Evolutionary conservation across 106 monocot genomes (phyloP).

Genomic region (Acorus gramineus): DNA sequence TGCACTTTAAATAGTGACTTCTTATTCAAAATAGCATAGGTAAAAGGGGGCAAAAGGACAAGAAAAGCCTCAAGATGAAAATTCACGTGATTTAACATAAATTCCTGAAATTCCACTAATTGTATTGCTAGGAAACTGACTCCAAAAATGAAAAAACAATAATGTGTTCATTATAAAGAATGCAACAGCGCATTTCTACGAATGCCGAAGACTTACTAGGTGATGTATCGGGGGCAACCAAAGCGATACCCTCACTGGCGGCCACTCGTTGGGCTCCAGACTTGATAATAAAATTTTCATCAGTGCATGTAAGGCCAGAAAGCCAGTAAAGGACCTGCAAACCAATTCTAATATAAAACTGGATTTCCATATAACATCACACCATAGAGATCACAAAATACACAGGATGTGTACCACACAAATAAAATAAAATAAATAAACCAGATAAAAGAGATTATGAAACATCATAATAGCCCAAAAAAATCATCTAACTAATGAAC

Average conservation of each 20-base stretch:
- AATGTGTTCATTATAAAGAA: not conserved
- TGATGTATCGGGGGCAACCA: slow-evolving; percentile 92
- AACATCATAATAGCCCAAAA: no score
- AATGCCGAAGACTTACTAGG: slow-evolving; percentile 39
- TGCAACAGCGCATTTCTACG: not conserved
- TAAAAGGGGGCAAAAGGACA: no score
- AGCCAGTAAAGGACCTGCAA: slow-evolving; percentile 86
- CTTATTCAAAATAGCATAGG: no score
- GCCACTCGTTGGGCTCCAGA: slow-evolving; percentile 86
- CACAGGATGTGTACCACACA: not conserved
- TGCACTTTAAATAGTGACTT: no score
- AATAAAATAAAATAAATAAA: no score
- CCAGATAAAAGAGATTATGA: no score
- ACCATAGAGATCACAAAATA: not conserved
- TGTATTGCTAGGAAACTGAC: no score
- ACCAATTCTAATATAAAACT: not conserved
- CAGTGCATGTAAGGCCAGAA: slow-evolving; percentile 85
- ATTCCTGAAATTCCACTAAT: no score
- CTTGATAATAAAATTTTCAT: slow-evolving; percentile 87
- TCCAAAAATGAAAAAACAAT: not conserved
- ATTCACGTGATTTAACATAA: no score
- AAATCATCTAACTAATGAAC: no score
- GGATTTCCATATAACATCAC: not conserved
- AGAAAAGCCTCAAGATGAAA: no score
- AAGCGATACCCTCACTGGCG: slow-evolving; percentile 49